Percentiles rank a stretch among this genome's conserved stretches.
Evolutionary conservation across 495 filamentous ascomycete genomes (phyloP).

Genomic region (Podospora conica): DNA sequence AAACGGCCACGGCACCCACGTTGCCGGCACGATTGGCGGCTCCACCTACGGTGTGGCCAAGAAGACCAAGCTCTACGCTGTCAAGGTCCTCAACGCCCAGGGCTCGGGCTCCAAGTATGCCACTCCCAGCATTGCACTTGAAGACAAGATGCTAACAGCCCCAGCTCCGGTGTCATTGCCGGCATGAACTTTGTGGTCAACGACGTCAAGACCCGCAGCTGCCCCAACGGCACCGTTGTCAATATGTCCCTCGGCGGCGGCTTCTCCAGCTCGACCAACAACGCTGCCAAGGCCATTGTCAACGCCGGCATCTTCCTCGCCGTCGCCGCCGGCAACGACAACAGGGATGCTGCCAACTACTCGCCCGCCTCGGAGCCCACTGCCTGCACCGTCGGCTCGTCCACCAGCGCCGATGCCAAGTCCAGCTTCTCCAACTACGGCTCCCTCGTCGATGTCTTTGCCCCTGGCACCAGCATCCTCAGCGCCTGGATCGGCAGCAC

Average conservation of each 20-base stretch:
- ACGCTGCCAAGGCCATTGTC: conserved; percentile 44
- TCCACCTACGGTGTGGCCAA: conserved; percentile 43
- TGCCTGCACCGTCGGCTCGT: conserved; percentile 57
- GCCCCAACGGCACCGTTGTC: conserved; percentile 40
- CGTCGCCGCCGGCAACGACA: conserved; percentile 53
- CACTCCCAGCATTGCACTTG: neutral
- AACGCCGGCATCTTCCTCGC: conserved; percentile 47
- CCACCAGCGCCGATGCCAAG: conserved; percentile 40
- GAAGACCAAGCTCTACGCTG: conserved; percentile 35
- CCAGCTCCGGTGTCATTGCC: conserved; percentile 39
- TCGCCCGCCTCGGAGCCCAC: conserved; percentile 52
- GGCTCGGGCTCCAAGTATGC: conserved; percentile 43
- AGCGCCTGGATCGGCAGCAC: conserved; percentile 51
- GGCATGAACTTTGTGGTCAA: conserved; percentile 43
- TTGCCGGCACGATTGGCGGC: conserved; percentile 15
- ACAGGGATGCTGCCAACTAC: conserved; percentile 40
- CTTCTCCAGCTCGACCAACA: conserved; percentile 49
- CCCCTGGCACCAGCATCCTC: conserved; percentile 50
- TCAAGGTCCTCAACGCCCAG: conserved; percentile 30
- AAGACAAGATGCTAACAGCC: conserved; percentile 22
- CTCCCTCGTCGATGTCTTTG: conserved; percentile 54
- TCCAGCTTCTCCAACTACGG: conserved; percentile 62
- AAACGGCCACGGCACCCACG: conserved; percentile 27
- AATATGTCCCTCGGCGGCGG: conserved; percentile 55
- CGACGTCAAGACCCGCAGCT: conserved; percentile 32